Evolutionary conservation across 2,329 filamentous ascomycete genomes (phyloP).

Genomic region (Hypoxylon sp.): DNA sequence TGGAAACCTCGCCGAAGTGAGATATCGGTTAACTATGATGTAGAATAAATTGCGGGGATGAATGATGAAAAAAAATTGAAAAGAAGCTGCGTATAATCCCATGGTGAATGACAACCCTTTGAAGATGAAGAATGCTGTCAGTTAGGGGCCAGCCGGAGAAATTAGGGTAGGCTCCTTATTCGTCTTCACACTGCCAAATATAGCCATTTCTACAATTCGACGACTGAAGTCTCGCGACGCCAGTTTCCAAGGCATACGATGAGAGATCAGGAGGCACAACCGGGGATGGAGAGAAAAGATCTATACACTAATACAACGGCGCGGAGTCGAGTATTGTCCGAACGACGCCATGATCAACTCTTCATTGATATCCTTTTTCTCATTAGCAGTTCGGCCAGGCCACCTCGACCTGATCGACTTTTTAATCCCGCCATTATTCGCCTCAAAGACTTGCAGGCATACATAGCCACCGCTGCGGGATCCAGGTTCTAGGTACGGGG

Average conservation of each 20-base stretch:
- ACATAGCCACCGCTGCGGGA: slow-evolving; percentile 28
- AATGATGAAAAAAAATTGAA: too few species aligned
- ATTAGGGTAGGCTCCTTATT: not conserved
- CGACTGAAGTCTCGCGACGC: not conserved
- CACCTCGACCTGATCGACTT: slow-evolving; percentile 18
- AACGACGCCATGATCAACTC: slow-evolving; percentile 32
- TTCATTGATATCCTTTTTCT: slow-evolving; percentile 37
- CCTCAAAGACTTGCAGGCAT: slow-evolving; percentile 23
- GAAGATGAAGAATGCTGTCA: too few species aligned
- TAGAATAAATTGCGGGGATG: too few species aligned
- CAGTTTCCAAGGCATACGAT: not conserved
- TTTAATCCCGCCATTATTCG: slow-evolving; percentile 22
- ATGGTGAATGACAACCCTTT: too few species aligned
- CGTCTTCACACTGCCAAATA: not conserved
- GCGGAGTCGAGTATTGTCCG: slow-evolving; percentile 28
- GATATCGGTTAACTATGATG: too few species aligned
- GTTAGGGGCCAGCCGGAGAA: too few species aligned
- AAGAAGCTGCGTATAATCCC: too few species aligned
- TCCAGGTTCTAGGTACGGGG: slow-evolving; percentile 35
- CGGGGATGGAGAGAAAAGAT: slow-evolving; percentile 40
- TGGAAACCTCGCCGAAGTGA: too few species aligned
- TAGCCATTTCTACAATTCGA: not conserved
- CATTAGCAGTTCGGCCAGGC: slow-evolving; percentile 25
- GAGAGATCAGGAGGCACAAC: slow-evolving; percentile 7
- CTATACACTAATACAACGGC: slow-evolving; percentile 52